These are phyloP conservation scores for Daldinia caldariorum DNA, from an alignment of 495 filamentous ascomycete species.

Conservation along the genomic window DNA sequence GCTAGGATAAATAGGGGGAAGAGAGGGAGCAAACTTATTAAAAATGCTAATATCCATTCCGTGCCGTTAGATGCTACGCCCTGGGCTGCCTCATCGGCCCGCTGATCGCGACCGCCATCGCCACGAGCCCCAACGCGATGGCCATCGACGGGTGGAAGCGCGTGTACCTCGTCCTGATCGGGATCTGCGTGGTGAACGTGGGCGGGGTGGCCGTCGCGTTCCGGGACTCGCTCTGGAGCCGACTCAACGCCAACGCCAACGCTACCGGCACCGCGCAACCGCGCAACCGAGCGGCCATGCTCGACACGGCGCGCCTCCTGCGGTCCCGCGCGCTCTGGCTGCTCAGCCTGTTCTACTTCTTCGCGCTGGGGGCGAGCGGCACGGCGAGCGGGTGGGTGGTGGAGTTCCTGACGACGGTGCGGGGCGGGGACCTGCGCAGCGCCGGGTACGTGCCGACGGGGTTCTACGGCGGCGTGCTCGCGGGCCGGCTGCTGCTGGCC, in stretches of 20 bases:
- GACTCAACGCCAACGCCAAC: not conserved
- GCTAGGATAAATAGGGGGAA: too few relatives aligned
- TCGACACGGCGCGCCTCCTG: conserved; percentile 44
- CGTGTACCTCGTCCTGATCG: conserved; percentile 58
- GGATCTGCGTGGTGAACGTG: conserved; percentile 54
- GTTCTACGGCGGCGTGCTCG: conserved; percentile 70
- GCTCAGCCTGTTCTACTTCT: conserved; percentile 62
- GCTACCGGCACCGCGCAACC: conserved; percentile 7
- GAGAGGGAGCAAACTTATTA: too few relatives aligned
- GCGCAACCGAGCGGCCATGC: conserved; percentile 29
- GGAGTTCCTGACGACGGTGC: conserved; percentile 73
- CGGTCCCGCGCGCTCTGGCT: conserved; percentile 55
- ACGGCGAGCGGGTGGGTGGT: conserved; percentile 64
- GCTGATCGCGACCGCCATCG: conserved; percentile 61
- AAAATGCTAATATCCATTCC: too few relatives aligned
- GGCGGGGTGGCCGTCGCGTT: conserved; percentile 51
- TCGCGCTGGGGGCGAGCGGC: conserved; percentile 56
- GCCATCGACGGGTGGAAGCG: conserved; percentile 50
- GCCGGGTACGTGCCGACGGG: conserved; percentile 75
- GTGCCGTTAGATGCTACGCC: conserved; percentile 53
- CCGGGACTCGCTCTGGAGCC: conserved; percentile 44
- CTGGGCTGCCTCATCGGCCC: conserved; percentile 62
- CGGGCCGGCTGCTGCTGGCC: conserved; percentile 61
- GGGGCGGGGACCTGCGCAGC: conserved; percentile 67
- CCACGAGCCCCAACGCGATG: conserved; percentile 38